Evolutionary conservation across 768 basidiomycete genomes (phyloP), one percentile per base, ranked within the genome.

Genomic region (Xanthoconium purpureum): DNA sequence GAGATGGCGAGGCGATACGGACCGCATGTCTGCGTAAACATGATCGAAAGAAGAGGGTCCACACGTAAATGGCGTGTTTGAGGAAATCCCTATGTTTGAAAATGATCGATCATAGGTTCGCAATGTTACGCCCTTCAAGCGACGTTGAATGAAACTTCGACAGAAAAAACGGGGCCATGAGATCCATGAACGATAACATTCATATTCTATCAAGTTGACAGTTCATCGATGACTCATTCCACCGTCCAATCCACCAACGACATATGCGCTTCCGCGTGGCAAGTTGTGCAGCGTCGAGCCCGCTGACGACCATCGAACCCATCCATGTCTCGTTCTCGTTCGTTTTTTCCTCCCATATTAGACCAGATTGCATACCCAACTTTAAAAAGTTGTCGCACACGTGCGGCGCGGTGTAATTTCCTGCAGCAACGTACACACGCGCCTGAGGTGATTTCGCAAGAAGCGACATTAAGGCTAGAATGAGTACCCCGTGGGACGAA

Each of bases 231-330:
- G 24, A 24, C 2, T 24, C 24, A 24, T 36, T 47, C 81, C 83
- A 84, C 36, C 73, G 71, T 24, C 82, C 84, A n/a, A 81, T 67
- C 87, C 87, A 87, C 73, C 79, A 83, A 29, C 80, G 75, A 65
- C 84, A 88, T 64, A 79, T 80, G 13, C 73, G 75, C 65, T 87
- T 87, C 44, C 85, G 75, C 32, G 76, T 59, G 3, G 71, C 71
- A 44, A 88, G 71, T 38, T 77, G 79, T 36, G 77, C 74, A 24
- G 54, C 62, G 61, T 82, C 78, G 13, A 86, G 68, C 6, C 77
- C 78, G 35, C 73, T 68, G 17, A 87, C 80, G 32, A 61, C 50
- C 63, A 80, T 69, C 10, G 56, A 71, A 17, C 84, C 86, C 40
- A 70, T 61, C 85, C 85, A 86, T 12, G 33, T 28, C 40, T 62